phyloP scores from a whole-genome alignment of 163 green algal species.

The Scenedesmus sp. region DNA sequence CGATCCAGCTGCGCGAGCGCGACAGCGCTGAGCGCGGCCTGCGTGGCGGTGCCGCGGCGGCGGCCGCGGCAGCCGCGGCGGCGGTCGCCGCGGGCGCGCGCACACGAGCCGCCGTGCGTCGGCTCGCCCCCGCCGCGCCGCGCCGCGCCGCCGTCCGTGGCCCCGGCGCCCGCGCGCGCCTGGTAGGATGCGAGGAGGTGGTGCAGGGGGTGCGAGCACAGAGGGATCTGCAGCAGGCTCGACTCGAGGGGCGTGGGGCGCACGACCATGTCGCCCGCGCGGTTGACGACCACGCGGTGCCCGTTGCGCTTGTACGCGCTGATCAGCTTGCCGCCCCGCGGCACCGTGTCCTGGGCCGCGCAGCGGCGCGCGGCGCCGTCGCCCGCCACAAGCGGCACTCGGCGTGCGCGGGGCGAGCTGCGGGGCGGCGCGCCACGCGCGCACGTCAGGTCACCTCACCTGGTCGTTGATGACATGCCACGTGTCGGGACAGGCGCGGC shows the following conservation, averaged over 20 bases:
- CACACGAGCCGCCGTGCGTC: too few species aligned
- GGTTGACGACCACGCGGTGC: conserved; percentile 51
- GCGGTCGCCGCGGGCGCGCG: too few species aligned
- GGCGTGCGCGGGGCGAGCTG: too few species aligned
- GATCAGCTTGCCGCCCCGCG: conserved; percentile 49
- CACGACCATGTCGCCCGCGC: conserved; percentile 44
- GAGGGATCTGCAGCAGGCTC: conserved; percentile 26
- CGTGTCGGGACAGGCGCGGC: conserved; percentile 63
- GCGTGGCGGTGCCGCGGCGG: neutral
- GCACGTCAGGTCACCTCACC: too few species aligned
- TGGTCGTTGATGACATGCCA: conserved; percentile 60
- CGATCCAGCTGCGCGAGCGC: conserved; percentile 11
- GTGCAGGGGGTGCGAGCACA: conserved; percentile 36
- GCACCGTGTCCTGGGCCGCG: conserved; percentile 52
- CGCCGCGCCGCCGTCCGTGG: neutral
- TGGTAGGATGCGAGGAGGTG: conserved; percentile 41
- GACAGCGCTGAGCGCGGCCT: neutral
- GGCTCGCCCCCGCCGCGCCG: too few species aligned
- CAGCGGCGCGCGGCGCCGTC: too few species aligned
- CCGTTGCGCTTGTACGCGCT: conserved; percentile 53
- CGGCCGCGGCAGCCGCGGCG: neutral
- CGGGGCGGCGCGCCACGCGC: too few species aligned
- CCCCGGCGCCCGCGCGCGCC: neutral
- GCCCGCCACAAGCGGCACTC: too few species aligned
- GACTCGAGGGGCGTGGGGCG: conserved; percentile 25